Base-by-base conservation (phyloP, 2,329 filamentous ascomycete genomes). In the Aspergillus sp. region DNA sequence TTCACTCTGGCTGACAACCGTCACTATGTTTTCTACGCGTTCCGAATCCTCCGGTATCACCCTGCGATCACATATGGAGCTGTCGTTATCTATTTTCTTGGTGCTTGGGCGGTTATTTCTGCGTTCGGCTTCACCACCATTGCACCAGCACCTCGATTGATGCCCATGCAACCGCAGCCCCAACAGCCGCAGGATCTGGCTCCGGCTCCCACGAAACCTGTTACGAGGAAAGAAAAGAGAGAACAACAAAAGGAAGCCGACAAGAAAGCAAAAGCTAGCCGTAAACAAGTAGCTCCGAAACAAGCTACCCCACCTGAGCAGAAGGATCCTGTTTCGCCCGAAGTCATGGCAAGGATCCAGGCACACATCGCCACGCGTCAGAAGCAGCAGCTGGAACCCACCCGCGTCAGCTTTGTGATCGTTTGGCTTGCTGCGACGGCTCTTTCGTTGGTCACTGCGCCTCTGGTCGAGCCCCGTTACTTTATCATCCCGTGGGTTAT, bases 1-100 rank as follows among this genome's bases (percentile, higher is more conserved):
- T 98, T 97, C 65, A 95, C 90, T 0, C 79, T 97, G 1, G 93
- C 93, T 30, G 93, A 98, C 68, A 98, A 98, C 67, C 79, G 93
- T 2, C 93, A 98, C 67, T 98, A 95, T 72, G 85, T 95, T 66
- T 98, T 98, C 68, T 98, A 98, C 71, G 75, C 95, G 51, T 98
- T 98, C 74, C 84, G 90, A 1, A 82, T 90, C 60, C 84, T 97
- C 33, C 79, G 86, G 2, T 77, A 77, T 5, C 80, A 87, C 38
- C 73, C 75, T 1, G 68, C 74, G 15, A 69, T 88, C 45, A 84
- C 84, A 32, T 90, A 89, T 58, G 67, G 78, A 0, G 82, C 86
- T 1, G 78, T 85, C 0, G 75, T 84, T 0, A 71, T 85, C 1
- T 97, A 98, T 67, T 77, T 86, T 2, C 9, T 81, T 13, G 84